These are phyloP conservation scores for Fusarium drepaniforme DNA, from an alignment of 2,329 filamentous ascomycete genomes.

Conservation along the genomic window DNA sequence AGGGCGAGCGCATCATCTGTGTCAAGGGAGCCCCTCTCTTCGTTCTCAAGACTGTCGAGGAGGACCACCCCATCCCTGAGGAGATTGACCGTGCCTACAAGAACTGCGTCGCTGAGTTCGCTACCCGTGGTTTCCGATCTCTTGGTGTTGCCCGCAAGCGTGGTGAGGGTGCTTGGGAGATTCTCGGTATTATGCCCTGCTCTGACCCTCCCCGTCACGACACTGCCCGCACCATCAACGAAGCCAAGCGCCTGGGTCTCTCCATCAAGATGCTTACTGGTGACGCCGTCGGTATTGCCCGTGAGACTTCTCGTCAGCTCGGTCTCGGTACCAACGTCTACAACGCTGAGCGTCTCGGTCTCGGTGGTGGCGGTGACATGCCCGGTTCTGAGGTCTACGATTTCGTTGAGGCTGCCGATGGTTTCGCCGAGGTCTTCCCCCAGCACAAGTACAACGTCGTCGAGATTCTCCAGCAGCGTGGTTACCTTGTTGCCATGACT, in stretches of 20 bases:
- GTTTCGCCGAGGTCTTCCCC: constrained; percentile 94
- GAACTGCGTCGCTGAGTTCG: constrained; percentile 93
- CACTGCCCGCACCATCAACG: constrained; percentile 89
- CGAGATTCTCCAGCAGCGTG: constrained; percentile 92
- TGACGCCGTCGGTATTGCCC: constrained; percentile 92
- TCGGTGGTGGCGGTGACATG: constrained; percentile 92
- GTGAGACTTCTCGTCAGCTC: constrained; percentile 91
- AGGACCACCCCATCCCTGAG: constrained; percentile 83
- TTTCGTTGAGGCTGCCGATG: constrained; percentile 95
- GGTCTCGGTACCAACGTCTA: constrained; percentile 94
- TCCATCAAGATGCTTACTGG: constrained; percentile 97
- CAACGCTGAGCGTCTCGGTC: constrained; percentile 91
- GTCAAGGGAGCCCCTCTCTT: constrained; percentile 93
- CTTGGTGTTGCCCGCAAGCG: constrained; percentile 94
- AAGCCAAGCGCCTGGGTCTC: constrained; percentile 88
- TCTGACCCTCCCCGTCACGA: constrained; percentile 92
- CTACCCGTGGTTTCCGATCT: constrained; percentile 92
- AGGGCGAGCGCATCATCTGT: constrained; percentile 87
- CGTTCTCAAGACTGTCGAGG: constrained; percentile 88
- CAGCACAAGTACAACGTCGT: constrained; percentile 85
- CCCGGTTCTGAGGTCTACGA: constrained; percentile 94
- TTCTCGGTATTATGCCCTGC: constrained; percentile 95
- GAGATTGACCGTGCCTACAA: constrained; percentile 87
- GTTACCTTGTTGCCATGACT: constrained; percentile 95
- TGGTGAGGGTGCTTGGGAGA: constrained; percentile 85